Percentiles rank a stretch among this genome's conserved stretches.
These are phyloP conservation scores for Boletus rubroflammeus DNA, from an alignment of 768 basidiomycete genomes.

Conservation along the genomic window DNA sequence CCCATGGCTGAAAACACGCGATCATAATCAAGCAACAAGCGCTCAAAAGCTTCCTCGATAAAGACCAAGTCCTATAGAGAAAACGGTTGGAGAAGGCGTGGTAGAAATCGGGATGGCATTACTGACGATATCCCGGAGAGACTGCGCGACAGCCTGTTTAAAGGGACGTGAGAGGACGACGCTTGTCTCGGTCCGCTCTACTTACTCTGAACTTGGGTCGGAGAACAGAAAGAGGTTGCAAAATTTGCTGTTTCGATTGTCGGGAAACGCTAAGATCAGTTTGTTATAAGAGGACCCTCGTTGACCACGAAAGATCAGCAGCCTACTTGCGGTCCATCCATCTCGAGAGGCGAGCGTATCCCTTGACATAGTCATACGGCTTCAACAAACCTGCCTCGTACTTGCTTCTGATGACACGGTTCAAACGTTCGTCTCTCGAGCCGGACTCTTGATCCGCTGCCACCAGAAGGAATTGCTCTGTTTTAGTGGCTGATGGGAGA, in stretches of 20 bases:
- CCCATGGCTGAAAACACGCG: conserved; percentile 94
- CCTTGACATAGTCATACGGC: conserved; percentile 96
- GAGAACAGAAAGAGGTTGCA: conserved; percentile 82
- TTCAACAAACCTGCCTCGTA: conserved; percentile 94
- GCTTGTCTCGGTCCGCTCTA: neutral
- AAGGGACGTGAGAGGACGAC: neutral
- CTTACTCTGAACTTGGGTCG: conserved; percentile 81
- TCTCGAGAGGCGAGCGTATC: conserved; percentile 83
- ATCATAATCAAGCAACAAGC: conserved; percentile 91
- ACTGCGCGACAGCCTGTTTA: conserved; percentile 69
- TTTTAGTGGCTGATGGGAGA: conserved; percentile 71
- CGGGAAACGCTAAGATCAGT: conserved; percentile 64
- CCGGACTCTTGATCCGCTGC: conserved; percentile 94
- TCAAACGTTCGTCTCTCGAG: conserved; percentile 83
- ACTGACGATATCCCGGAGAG: conserved; percentile 75
- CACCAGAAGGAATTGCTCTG: conserved; percentile 86
- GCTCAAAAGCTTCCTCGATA: conserved; percentile 97
- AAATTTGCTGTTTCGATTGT: conserved; percentile 87
- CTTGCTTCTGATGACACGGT: conserved; percentile 90
- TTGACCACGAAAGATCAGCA: neutral
- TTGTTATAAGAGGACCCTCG: neutral
- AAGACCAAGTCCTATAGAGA: conserved; percentile 79
- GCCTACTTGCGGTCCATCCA: conserved; percentile 94
- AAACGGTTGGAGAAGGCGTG: neutral
- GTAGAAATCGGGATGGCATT: neutral